Conservation (phyloP, 2,329 filamentous ascomycete species). For the Curvularia sp. region DNA sequence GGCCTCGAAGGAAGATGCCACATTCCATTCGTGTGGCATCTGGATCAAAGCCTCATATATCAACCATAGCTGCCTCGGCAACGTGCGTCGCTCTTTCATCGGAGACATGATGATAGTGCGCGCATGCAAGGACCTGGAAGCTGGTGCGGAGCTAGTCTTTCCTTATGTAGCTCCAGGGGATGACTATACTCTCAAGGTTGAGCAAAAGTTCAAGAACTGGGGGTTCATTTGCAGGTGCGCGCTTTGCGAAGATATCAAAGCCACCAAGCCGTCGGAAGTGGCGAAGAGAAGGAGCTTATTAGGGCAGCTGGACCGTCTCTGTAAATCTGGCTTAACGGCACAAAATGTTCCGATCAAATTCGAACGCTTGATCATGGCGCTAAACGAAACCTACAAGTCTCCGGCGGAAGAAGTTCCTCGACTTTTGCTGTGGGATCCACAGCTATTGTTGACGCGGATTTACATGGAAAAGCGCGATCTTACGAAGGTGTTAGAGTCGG, state of each 20-base stretch:
- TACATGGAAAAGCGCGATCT: constrained; percentile 15
- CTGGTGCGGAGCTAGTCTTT: constrained; percentile 27
- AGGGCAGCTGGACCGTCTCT: constrained; percentile 5
- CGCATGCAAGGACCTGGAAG: constrained; percentile 44
- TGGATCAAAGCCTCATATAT: constrained; percentile 53
- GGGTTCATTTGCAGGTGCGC: constrained; percentile 28
- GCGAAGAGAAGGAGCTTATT: constrained; percentile 13
- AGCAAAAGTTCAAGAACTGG: constrained; percentile 20
- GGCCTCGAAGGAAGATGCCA: background rate
- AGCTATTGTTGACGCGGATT: constrained; percentile 21
- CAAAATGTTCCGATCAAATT: background rate
- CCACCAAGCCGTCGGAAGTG: constrained; percentile 11
- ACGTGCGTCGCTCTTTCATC: constrained; percentile 48
- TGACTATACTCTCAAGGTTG: background rate
- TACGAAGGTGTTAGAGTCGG: constrained; percentile 13
- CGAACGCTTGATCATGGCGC: constrained; percentile 18
- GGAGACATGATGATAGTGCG: constrained; percentile 52
- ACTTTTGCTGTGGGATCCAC: constrained; percentile 13
- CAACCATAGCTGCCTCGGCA: constrained; percentile 54
- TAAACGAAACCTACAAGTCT: constrained; percentile 27
- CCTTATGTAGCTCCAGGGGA: constrained; percentile 15
- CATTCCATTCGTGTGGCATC: constrained; percentile 41
- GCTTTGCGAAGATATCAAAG: constrained; percentile 22
- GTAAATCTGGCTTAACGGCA: background rate
- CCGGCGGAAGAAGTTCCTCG: background rate